Base-by-base conservation (phyloP, 1,139 yeast species). In the Pichia sp. region DNA sequence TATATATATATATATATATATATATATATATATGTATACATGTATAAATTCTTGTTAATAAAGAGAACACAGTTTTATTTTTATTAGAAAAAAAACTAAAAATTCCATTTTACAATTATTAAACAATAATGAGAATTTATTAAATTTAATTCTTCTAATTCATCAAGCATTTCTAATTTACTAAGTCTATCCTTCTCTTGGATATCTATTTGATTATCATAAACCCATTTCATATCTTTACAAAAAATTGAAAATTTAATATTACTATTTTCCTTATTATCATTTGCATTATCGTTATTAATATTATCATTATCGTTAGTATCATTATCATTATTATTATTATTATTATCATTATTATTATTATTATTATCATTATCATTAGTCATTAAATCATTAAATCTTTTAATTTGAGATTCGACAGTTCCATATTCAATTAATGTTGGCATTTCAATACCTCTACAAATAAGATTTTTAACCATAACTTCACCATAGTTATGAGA, bases 61-160 rank as follows among this genome's bases (percentile, higher is more conserved):
- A 10, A 39, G 18, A 18, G 18, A 18, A 18, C 1, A 18, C 18
- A 18, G 1, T 18, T 18, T 18, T 41, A 26, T 36, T 34, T 29
- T 38, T 39, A 28, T 7, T 18, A 35, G 18, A 35, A 31, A 33
- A 30, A 40, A 26, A 3, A 40, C 6, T 7, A 7, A 26, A 36
- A 10, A 28, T 28, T 59, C 64, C 65, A 63, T 37, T 49, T 47
- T 29, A 57, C 57, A 32, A 56, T 44, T 2, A 73, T 68, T 26
- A 86, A 65, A 52, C 95, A 83, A 61, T 92, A 92, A 65, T 92
- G 98, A 41, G 76, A 74, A 54, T 87, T 76, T 50, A 92, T 71
- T 40, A 92, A 68, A 55, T 73, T 71, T 59, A 92, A 73, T 62
- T 92, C 98, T 66, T 92, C 98, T 11, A 88, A 68, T 64, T 92